Percentiles rank a stretch among this genome's conserved stretches.
Conservation (phyloP, 208 protist genomes). For the Strigomonas culicis region DNA sequence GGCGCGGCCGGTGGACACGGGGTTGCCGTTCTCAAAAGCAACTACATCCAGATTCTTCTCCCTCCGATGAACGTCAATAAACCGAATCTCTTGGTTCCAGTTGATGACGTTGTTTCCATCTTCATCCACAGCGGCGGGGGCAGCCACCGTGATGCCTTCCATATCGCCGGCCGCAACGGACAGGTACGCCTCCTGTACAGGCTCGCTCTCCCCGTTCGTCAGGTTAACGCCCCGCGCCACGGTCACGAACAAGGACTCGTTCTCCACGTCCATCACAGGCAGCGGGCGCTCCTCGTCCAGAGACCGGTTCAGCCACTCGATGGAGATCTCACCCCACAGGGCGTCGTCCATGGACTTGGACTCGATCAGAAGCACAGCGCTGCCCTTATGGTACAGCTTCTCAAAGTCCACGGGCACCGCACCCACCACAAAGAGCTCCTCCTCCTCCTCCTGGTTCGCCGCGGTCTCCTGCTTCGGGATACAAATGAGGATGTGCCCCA, state of each 20-base stretch:
- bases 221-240: constrained; percentile 80
- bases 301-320: constrained; percentile 75
- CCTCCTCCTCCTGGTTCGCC: constrained; percentile 50
- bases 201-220: constrained; percentile 26
- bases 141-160: constrained; percentile 62
- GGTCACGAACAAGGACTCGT: constrained; percentile 75
- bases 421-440: constrained; percentile 84
- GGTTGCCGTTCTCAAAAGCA: constrained; percentile 49
- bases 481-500: constrained; percentile 84
- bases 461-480: constrained; percentile 51
- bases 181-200: constrained; percentile 46
- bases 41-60: constrained; percentile 54
- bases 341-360: constrained; percentile 85
- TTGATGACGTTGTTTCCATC: constrained; percentile 35
- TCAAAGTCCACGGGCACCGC: constrained; percentile 85
- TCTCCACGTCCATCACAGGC: constrained; percentile 24
- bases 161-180: constrained; percentile 65
- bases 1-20: constrained; percentile 44
- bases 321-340: constrained; percentile 80
- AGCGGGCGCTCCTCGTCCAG: constrained; percentile 29
- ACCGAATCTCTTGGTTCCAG: constrained; percentile 90
- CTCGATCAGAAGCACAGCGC: constrained; percentile 81
- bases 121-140: constrained; percentile 39
- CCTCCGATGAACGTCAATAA: constrained; percentile 59
- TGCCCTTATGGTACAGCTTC: constrained; percentile 73